Base-by-base conservation (phyloP, 116 monocot genomes). In the Cymodocea nodosa region DNA sequence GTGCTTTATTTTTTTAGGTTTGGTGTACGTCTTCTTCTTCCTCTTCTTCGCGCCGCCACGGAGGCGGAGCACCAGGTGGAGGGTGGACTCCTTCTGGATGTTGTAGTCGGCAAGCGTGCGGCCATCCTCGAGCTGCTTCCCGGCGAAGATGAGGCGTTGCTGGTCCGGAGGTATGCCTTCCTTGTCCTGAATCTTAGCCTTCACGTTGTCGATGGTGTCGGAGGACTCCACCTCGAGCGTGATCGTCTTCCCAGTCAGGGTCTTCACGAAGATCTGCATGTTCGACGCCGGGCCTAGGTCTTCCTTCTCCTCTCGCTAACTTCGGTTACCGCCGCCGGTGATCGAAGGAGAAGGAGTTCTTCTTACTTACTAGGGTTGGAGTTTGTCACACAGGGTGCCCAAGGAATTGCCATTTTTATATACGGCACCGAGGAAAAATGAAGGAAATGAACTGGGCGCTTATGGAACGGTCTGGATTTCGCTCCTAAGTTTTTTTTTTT, bases 241-340 rank as follows among this genome's bases (percentile, higher is more conserved):
- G 72, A 89, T 89, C 50, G 89, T 89, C 85, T 89, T 89, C 23
- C 89, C 89, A 14, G 89, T 90, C 7, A 90, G 78, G 70, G 89
- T 90, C 55, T 90, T 90, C 34, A 90, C 89, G 61, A 90, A 90
- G 56, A 90, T 90, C 73, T 89, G 89, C 89, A 89, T 89, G 60
- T 70, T 70, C 68, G 16, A 4, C 35, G 61, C 35, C 12, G 10
- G 52, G 17, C 15, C 10, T 6, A 2, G 52, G 52, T 10, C 15
- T 54, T 44, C 12, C 39, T 9, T 44, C 44, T 10, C 44, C 30
- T 30, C 30, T 30, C 30, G 2, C 30, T 30, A 30, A 30, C 30
- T 30, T 30, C 12, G 9, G 44, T 44, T 44, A 0, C 44, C 44
- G 44, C 44, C 44, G 44, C 44, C 44, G 12, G 1, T 39, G 1